Percentiles rank a stretch among this genome's conserved stretches.
These are phyloP conservation scores for Trichoderma harzianum DNA, from an alignment of 2,329 filamentous ascomycete species.

Conservation along the genomic window DNA sequence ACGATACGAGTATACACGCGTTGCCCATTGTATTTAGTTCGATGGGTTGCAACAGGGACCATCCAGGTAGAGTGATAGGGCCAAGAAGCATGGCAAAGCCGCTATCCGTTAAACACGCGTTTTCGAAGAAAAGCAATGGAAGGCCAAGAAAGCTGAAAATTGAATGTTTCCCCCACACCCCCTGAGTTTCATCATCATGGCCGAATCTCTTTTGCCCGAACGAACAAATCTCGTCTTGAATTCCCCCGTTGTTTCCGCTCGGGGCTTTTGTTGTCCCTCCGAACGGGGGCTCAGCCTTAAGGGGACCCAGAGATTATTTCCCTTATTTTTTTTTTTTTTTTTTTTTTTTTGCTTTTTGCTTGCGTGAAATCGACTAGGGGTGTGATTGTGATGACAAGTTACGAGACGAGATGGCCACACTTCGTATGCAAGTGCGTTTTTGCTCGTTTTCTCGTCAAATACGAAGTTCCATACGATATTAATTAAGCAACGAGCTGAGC, in stretches of 20 bases:
- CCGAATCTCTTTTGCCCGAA: neutral
- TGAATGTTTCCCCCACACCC: neutral
- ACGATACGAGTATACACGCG: neutral
- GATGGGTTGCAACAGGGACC: neutral
- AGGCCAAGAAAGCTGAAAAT: neutral
- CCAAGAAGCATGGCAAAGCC: neutral
- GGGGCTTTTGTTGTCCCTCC: neutral
- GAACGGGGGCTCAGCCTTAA: neutral
- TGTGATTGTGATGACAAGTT: neutral
- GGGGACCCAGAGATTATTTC: neutral
- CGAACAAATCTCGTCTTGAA: neutral
- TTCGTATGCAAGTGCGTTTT: neutral
- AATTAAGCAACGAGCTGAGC: neutral
- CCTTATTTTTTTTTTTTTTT: neutral
- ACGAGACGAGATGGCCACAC: neutral
- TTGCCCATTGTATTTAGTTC: neutral
- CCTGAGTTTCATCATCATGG: neutral
- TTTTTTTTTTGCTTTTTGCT: neutral
- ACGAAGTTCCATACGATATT: neutral
- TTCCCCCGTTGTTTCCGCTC: neutral
- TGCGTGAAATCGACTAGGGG: neutral
- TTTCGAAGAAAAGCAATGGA: neutral
- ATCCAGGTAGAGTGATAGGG: neutral
- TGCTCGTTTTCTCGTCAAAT: neutral
- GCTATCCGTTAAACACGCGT: neutral